Base-by-base conservation (phyloP, 805 yeast species). In the Lipomyces starkeyi region DNA sequence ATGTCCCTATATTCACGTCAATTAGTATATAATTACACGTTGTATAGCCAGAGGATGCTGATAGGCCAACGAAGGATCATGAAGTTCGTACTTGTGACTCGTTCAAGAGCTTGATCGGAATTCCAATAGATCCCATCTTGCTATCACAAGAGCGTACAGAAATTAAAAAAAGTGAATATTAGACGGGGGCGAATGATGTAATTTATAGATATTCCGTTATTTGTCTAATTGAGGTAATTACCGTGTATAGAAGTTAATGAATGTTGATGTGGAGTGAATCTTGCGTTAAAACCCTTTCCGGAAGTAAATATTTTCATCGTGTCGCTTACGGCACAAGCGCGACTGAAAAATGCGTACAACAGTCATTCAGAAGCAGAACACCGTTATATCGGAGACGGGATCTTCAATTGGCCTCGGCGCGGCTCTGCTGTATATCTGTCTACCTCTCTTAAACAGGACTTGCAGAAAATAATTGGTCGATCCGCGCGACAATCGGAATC, bases 81-180 rank as follows among this genome's bases (percentile, higher is more conserved):
- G 17, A 37, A 25, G 13, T 20, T 76, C 83, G 60, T 74, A 82
- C 84, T 74, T 87, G 90, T 8, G 97, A 91, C 79, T 93, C 99
- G 76, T 87, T 90, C 61, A 94, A 83, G 32, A 94, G 88, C 78
- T 92, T 89, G 22, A 93, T 88, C 1, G 98, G 98, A 43, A 92
- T 86, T 52, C 93, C 90, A 68, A 89, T 83, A n/a, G 80, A 66
- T 55, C 86, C 85, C 90, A 88, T 87, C n/a, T 43, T 17, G 49
- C 49, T n/a, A n/a, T 43, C 20, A 43, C 49, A 43, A 43, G 22
- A 43, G 20, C 4, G 40, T 7, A 35, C 13, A 2, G 14, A 9
- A 35, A 35, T 17, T 43, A 43, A 43, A 40, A 13, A 5, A 1
- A n/a, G 14, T n/a, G 49, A 37, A 13, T n/a, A 43, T 17, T 43